Evolutionary conservation across 177 flowering plant species (phyloP).

Genomic region (Vitis hybrid): DNA sequence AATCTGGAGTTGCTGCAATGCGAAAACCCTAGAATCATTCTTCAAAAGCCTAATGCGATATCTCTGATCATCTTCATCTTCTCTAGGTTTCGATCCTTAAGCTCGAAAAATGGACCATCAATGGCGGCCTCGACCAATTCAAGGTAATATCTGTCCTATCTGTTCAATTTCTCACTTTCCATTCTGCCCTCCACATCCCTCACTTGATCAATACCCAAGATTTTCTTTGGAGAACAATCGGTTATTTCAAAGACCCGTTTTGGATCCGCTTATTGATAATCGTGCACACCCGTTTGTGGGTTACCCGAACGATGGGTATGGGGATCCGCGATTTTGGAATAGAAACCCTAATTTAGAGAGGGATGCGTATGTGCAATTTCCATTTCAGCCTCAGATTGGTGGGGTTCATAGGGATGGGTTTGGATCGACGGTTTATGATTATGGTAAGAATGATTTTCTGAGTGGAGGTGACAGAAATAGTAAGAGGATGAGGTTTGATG

Average conservation of each 20-base stretch:
- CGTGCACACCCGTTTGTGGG: conserved; percentile 9
- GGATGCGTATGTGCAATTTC: conserved; percentile 11
- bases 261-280: conserved; percentile 20
- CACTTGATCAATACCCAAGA: conserved; percentile 22
- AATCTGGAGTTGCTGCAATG: too few species aligned
- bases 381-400: neutral
- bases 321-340: conserved; percentile 16
- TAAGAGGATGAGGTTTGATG: conserved; percentile 65
- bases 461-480: conserved; percentile 38
- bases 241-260: conserved; percentile 22
- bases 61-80: neutral
- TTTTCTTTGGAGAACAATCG: conserved; percentile 20
- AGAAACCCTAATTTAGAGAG: conserved; percentile 18
- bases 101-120: conserved; percentile 32
- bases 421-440: conserved; percentile 7
- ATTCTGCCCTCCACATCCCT: conserved; percentile 55
- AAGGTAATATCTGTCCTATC: conserved; percentile 48
- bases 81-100: neutral
- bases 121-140: conserved; percentile 46
- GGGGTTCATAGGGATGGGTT: conserved; percentile 8
- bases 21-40: neutral
- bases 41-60: neutral
- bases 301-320: conserved; percentile 12
- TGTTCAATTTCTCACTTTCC: conserved; percentile 72
- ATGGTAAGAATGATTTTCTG: conserved; percentile 17